Evolutionary conservation across 2,329 filamentous ascomycete genomes (phyloP).

Genomic region (Phialocephala sp.): DNA sequence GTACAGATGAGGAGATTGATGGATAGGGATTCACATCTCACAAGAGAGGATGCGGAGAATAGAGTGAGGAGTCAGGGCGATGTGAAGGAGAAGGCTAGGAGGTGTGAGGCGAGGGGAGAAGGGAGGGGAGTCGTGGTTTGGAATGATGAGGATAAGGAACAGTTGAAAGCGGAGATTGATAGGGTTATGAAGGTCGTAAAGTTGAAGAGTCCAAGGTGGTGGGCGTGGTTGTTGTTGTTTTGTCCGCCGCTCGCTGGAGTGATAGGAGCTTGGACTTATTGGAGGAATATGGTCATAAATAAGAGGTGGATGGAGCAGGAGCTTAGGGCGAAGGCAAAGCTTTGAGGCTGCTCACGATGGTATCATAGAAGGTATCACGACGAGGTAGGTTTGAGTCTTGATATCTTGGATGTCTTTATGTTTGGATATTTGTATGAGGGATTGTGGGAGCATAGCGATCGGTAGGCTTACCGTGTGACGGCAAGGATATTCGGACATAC

Average conservation of each 20-base stretch:
- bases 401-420: not conserved
- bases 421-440: not conserved
- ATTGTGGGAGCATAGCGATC: not conserved
- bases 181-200: constrained; percentile 68
- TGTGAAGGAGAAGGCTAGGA: constrained; percentile 79
- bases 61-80: constrained; percentile 86
- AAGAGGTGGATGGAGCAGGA: constrained; percentile 70
- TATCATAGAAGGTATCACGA: not conserved
- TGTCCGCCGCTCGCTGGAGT: constrained; percentile 77
- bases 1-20: constrained; percentile 83
- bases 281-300: constrained; percentile 73
- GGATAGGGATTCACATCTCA: constrained; percentile 77
- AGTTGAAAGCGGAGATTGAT: constrained; percentile 71
- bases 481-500: not conserved
- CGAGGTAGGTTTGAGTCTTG: not conserved
- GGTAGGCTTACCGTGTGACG: not conserved
- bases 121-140: constrained; percentile 81
- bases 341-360: constrained; percentile 45
- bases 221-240: constrained; percentile 73
- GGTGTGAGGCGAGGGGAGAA: constrained; percentile 68
- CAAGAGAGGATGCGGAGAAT: constrained; percentile 84
- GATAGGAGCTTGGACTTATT: constrained; percentile 73
- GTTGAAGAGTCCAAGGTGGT: constrained; percentile 60
- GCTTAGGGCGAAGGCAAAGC: constrained; percentile 62
- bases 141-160: constrained; percentile 81